Percentiles rank a stretch among this genome's conserved stretches.
Evolutionary conservation across 2,329 filamentous ascomycete genomes (phyloP).

Genomic region (Tympanopsis confertula): DNA sequence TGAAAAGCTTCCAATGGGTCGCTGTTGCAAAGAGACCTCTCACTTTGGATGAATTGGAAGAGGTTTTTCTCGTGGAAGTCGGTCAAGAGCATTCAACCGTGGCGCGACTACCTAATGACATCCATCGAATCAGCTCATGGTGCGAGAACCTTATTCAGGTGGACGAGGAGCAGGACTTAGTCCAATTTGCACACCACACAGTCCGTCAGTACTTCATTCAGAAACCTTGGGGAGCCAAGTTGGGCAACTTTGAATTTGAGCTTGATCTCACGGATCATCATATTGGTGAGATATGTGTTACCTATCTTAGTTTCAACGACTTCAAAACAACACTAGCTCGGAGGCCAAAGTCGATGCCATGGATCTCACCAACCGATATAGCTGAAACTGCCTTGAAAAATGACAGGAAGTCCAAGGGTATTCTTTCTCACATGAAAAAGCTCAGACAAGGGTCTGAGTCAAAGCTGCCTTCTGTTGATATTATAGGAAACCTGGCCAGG

Average conservation of each 20-base stretch:
- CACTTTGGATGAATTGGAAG: slow-evolving; percentile 20
- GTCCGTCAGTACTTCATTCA: slow-evolving; percentile 16
- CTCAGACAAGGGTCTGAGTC: not conserved
- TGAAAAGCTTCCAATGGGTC: slow-evolving; percentile 18
- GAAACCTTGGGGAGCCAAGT: slow-evolving; percentile 1
- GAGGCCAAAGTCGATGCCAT: slow-evolving; percentile 1
- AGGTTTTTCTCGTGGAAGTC: slow-evolving; percentile 22
- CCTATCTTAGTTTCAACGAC: slow-evolving; percentile 25
- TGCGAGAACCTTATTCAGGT: slow-evolving; percentile 19
- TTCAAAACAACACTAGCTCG: slow-evolving; percentile 18
- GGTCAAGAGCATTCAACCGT: slow-evolving; percentile 10
- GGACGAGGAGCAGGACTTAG: slow-evolving; percentile 14
- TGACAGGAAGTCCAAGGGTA: not conserved
- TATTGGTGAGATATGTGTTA: slow-evolving; percentile 22
- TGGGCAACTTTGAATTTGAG: slow-evolving; percentile 11
- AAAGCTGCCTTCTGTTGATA: not conserved
- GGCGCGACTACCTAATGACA: slow-evolving; percentile 13
- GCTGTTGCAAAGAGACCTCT: slow-evolving; percentile 17
- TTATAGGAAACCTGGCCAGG: not conserved
- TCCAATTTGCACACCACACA: slow-evolving; percentile 20
- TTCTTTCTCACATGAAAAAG: not conserved
- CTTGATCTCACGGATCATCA: slow-evolving; percentile 12
- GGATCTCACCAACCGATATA: slow-evolving; percentile 1
- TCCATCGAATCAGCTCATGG: slow-evolving; percentile 14
- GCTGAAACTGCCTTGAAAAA: not conserved